Percentiles rank a stretch among this genome's conserved stretches.
Conservation (phyloP, 768 basidiomycete species). For the Floccularia luteovirens region DNA sequence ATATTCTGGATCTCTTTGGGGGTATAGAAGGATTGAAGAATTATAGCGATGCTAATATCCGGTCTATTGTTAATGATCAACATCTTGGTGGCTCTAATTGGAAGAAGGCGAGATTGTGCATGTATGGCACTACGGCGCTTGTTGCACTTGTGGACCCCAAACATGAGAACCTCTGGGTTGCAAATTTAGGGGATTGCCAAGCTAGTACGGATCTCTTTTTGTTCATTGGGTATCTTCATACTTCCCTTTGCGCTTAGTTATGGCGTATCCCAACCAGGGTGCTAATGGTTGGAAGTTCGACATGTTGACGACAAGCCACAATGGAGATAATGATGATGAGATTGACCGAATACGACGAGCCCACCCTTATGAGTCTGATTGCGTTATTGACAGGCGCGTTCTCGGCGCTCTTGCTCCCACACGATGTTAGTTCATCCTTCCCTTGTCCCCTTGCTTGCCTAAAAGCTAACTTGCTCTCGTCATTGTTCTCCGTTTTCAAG, state of each 20-base stretch:
- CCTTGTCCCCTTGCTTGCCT: neutral
- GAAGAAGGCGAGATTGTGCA: conserved; percentile 59
- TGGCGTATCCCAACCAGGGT: conserved; percentile 38
- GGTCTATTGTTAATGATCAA: conserved; percentile 58
- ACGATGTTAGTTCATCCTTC: conserved; percentile 44
- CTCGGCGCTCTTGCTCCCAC: conserved; percentile 75
- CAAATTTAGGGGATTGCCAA: conserved; percentile 77
- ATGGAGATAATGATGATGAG: conserved; percentile 62
- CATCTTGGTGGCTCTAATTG: conserved; percentile 50
- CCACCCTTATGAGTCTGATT: conserved; percentile 67
- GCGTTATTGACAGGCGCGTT: conserved; percentile 57
- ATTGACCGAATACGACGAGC: conserved; percentile 52
- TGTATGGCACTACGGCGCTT: conserved; percentile 76
- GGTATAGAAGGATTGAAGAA: conserved; percentile 41
- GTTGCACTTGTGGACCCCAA: conserved; percentile 67
- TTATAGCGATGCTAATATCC: conserved; percentile 50
- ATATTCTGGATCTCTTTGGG: conserved; percentile 56
- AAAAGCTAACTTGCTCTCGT: neutral
- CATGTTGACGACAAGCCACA: conserved; percentile 58
- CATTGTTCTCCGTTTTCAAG: conserved; percentile 21
- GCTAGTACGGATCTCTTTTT: conserved; percentile 39
- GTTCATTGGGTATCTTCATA: conserved; percentile 2
- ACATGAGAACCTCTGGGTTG: conserved; percentile 66
- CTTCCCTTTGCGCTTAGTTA: conserved; percentile 23
- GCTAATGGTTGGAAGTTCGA: conserved; percentile 52